Evolutionary conservation across 495 filamentous ascomycete species (phyloP).

Genomic region (Aspergillus cavernicola): DNA sequence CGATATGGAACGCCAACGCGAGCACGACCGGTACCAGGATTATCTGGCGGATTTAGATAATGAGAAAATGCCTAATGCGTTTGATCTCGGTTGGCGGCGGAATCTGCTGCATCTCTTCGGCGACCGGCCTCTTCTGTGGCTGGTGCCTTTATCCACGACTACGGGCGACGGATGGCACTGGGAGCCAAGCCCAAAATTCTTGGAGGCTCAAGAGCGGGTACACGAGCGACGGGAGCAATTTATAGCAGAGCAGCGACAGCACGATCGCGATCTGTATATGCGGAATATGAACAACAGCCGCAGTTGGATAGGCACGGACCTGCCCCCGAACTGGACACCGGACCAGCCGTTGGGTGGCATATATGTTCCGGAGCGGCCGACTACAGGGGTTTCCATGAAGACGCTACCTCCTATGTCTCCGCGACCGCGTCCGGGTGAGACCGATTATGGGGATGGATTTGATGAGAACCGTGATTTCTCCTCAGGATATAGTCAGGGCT

Average conservation of each 20-base stretch:
- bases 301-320: slow-evolving; percentile 28
- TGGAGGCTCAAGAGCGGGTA: slow-evolving; percentile 60
- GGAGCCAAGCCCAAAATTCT: slow-evolving; percentile 74
- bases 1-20: slow-evolving; percentile 68
- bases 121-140: slow-evolving; percentile 63
- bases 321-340: slow-evolving; percentile 21
- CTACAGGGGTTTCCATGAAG: slow-evolving; percentile 52
- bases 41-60: slow-evolving; percentile 87
- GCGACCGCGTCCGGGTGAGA: slow-evolving; percentile 41
- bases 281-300: slow-evolving; percentile 36
- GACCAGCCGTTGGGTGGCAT: slow-evolving; percentile 48
- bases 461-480: slow-evolving; percentile 26
- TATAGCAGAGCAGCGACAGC: slow-evolving; percentile 46
- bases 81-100: slow-evolving; percentile 75
- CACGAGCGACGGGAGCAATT: slow-evolving; percentile 57
- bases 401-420: slow-evolving; percentile 45
- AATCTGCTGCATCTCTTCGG: slow-evolving; percentile 89
- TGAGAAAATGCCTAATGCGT: slow-evolving; percentile 84
- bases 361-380: slow-evolving; percentile 43
- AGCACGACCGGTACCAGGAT: slow-evolving; percentile 70
- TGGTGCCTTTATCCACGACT: slow-evolving; percentile 76
- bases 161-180: slow-evolving; percentile 93
- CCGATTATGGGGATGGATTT: slow-evolving; percentile 35
- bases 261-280: slow-evolving; percentile 37
- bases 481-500: slow-evolving; percentile 14